phyloP scores from a whole-genome alignment of 1,284 basidiomycete genomes.

The Boletus mariae region DNA sequence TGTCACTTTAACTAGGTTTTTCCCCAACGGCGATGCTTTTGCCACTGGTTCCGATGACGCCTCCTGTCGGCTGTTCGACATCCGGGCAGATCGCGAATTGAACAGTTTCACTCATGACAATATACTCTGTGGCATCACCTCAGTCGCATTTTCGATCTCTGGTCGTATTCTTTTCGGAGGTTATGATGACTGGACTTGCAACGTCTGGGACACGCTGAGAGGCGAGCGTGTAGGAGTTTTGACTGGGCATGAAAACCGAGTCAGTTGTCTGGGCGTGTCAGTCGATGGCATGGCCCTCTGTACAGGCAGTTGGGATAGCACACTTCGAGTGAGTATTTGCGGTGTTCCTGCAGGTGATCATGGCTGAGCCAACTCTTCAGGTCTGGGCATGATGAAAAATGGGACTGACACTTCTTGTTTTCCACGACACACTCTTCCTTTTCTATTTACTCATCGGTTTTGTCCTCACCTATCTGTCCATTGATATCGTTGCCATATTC shows the following conservation, averaged over 20 bases:
- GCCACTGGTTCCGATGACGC: constrained; percentile 99
- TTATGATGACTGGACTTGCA: constrained; percentile 99
- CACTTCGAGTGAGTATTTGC: constrained; percentile 73
- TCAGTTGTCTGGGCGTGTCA: constrained; percentile 94
- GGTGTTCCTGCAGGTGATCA: constrained; percentile 6
- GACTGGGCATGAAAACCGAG: constrained; percentile 96
- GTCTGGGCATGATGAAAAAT: constrained; percentile 54
- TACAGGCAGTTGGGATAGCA: constrained; percentile 97
- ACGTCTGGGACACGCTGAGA: constrained; percentile 99
- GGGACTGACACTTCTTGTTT: constrained; percentile 25
- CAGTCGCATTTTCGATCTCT: constrained; percentile 95
- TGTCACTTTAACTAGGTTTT: constrained; percentile 63
- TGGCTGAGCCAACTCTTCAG: constrained; percentile 30
- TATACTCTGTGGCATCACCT: constrained; percentile 97
- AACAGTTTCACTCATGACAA: constrained; percentile 98
- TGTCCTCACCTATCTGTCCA: constrained; percentile 33
- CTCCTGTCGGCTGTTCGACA: constrained; percentile 96
- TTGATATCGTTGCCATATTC: constrained; percentile 46
- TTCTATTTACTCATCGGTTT: constrained; percentile 22
- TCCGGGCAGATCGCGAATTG: constrained; percentile 94
- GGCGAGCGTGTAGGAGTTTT: constrained; percentile 96
- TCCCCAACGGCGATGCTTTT: constrained; percentile 98
- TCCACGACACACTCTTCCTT: constrained; percentile 1
- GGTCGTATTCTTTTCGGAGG: constrained; percentile 97
- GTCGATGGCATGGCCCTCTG: constrained; percentile 97